Conservation (phyloP, 2,329 filamentous ascomycete genomes). For the Pyricularia sp. region DNA sequence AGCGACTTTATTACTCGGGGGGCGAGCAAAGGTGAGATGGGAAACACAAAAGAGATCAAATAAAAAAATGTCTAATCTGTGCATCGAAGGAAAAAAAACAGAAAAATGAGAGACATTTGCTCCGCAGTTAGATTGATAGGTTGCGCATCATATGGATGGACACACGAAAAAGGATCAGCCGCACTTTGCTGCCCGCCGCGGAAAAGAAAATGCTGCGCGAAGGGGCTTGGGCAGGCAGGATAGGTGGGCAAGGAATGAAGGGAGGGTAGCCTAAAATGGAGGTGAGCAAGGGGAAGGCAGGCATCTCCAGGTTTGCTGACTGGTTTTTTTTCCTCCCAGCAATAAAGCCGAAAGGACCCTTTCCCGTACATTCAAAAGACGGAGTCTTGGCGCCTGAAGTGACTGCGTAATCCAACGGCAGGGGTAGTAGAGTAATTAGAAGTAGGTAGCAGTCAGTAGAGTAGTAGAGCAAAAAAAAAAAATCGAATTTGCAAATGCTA, state of each 20-base stretch:
- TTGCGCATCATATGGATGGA: not conserved
- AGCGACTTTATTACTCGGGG: not conserved
- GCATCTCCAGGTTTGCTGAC: not conserved
- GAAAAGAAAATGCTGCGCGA: not conserved
- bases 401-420: not conserved
- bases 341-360: not conserved
- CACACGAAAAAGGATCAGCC: not conserved
- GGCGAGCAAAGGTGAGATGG: not conserved
- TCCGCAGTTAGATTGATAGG: not conserved
- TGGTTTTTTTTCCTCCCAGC: not conserved
- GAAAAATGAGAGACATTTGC: not conserved
- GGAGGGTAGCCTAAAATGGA: not conserved
- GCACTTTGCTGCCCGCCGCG: not conserved
- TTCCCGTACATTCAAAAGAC: not conserved
- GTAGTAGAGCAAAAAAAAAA: not conserved
- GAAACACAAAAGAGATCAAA: not conserved
- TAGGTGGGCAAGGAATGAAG: not conserved
- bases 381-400: not conserved
- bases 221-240: not conserved
- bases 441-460: too few relatives aligned
- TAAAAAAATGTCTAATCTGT: too few relatives aligned
- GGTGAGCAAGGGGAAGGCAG: not conserved
- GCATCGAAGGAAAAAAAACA: too few relatives aligned
- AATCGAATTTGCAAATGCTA: not conserved
- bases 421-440: not conserved